Evolutionary conservation across 108 stramenopile genomes (phyloP).

Genomic region (Ochromonas danica): DNA sequence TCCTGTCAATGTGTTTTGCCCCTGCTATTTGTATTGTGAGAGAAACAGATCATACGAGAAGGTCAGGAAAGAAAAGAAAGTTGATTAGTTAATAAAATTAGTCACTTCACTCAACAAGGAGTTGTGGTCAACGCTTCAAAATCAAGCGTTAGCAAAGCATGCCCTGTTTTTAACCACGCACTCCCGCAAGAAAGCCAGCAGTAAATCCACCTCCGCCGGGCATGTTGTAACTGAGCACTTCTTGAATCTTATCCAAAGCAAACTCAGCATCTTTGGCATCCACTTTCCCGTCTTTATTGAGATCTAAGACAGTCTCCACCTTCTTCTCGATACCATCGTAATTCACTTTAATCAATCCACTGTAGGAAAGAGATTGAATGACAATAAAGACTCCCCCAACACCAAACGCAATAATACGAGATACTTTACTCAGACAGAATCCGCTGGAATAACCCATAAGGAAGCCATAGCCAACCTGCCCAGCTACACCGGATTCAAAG

Average conservation of each 20-base stretch:
- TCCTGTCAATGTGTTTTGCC: too few relatives aligned
- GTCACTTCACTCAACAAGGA: too few relatives aligned
- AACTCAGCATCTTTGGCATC: constrained; percentile 3
- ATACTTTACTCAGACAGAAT: not conserved
- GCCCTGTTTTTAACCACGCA: constrained; percentile 12
- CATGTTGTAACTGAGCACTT: constrained; percentile 21
- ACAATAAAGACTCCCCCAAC: constrained; percentile 18
- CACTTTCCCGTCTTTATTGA: constrained; percentile 33
- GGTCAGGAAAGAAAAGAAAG: not conserved
- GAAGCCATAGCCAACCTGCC: constrained; percentile 28
- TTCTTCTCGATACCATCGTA: not conserved
- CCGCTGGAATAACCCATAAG: constrained; percentile 22
- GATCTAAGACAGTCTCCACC: not conserved
- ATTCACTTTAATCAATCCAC: constrained; percentile 23
- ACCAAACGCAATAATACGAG: not conserved
- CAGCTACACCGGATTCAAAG: not conserved
- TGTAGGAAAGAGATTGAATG: constrained; percentile 20
- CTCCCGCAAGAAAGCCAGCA: constrained; percentile 8
- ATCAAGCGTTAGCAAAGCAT: too few relatives aligned
- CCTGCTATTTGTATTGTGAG: too few relatives aligned
- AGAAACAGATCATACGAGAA: too few relatives aligned
- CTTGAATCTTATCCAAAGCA: constrained; percentile 10
- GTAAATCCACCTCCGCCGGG: constrained; percentile 30
- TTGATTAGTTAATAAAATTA: too few relatives aligned
- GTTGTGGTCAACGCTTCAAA: too few relatives aligned